These are phyloP conservation scores for Penicillium sp. DNA, from an alignment of 2,329 filamentous ascomycete species.

Conservation along the genomic window DNA sequence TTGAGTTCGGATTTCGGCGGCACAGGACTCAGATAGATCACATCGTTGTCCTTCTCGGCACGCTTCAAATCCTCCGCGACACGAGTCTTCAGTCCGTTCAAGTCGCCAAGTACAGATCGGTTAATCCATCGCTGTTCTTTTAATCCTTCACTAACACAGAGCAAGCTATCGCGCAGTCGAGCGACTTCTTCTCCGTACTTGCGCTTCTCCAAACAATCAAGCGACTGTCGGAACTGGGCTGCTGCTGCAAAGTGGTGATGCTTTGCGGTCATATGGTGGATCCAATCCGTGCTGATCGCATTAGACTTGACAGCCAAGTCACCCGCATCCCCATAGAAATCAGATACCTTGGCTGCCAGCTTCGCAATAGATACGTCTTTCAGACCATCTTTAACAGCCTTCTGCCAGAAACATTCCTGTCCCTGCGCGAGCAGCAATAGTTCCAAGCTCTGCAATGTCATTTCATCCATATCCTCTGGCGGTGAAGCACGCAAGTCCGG, in stretches of 20 bases:
- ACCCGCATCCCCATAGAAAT: slow-evolving; percentile 81
- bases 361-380: slow-evolving; percentile 93
- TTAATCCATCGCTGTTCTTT: slow-evolving; percentile 83
- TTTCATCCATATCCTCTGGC: slow-evolving; percentile 92
- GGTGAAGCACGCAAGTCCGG: slow-evolving; percentile 81
- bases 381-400: slow-evolving; percentile 89
- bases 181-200: slow-evolving; percentile 96
- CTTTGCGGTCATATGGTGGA: slow-evolving; percentile 95
- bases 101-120: slow-evolving; percentile 76
- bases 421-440: slow-evolving; percentile 87
- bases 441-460: slow-evolving; percentile 80
- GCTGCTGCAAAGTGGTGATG: slow-evolving; percentile 96
- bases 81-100: slow-evolving; percentile 78
- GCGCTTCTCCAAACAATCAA: slow-evolving; percentile 88
- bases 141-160: slow-evolving; percentile 81
- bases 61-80: slow-evolving; percentile 86
- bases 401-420: slow-evolving; percentile 98
- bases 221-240: slow-evolving; percentile 87
- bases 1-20: slow-evolving; percentile 87
- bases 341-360: slow-evolving; percentile 85
- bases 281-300: slow-evolving; percentile 90
- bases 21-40: slow-evolving; percentile 85
- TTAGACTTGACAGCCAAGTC: slow-evolving; percentile 88
- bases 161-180: slow-evolving; percentile 76
- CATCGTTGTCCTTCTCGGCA: slow-evolving; percentile 93